Percentiles rank a stretch among this genome's conserved stretches.
phyloP scores from a whole-genome alignment of 371 early-diverging fungal species.

The Capillidium heterosporum region DNA sequence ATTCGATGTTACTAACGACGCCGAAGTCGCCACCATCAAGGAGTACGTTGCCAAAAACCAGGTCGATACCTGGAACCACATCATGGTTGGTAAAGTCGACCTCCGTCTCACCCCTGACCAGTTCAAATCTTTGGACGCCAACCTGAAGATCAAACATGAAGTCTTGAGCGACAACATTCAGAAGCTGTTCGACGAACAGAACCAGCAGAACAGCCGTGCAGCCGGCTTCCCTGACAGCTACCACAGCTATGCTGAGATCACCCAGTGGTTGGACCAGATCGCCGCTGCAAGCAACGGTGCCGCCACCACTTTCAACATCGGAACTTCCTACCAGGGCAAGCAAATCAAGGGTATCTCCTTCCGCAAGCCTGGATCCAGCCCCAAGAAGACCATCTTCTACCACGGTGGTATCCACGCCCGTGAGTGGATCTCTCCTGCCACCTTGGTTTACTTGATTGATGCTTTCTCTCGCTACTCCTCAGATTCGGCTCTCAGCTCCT shows the following conservation, averaged over 20 bases:
- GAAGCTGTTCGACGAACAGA: not conserved
- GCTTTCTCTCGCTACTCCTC: slow-evolving; percentile 13
- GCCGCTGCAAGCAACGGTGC: not conserved
- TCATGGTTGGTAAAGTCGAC: not conserved
- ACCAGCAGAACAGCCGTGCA: not conserved
- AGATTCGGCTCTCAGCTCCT: slow-evolving; percentile 13
- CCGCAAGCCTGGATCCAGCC: slow-evolving; percentile 9
- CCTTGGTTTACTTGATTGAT: slow-evolving; percentile 16
- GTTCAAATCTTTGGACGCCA: not conserved
- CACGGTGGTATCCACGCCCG: slow-evolving; percentile 20
- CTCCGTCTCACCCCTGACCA: slow-evolving; percentile 12
- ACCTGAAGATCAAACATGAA: not conserved
- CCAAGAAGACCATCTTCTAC: slow-evolving; percentile 7
- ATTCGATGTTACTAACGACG: not conserved
- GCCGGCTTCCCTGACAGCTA: not conserved
- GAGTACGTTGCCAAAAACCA: not conserved
- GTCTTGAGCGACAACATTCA: not conserved
- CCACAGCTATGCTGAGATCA: slow-evolving; percentile 9
- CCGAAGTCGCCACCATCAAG: not conserved
- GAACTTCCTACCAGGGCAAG: slow-evolving; percentile 18
- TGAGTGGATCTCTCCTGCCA: slow-evolving; percentile 18
- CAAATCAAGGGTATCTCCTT: slow-evolving; percentile 19
- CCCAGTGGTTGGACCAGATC: not conserved
- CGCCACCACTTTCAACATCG: slow-evolving; percentile 12
- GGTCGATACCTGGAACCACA: not conserved